Evolutionary conservation across 2,329 filamentous ascomycete species (phyloP), one percentile per base, ranked within the genome.

Genomic region (Epicoccum nigrum): DNA sequence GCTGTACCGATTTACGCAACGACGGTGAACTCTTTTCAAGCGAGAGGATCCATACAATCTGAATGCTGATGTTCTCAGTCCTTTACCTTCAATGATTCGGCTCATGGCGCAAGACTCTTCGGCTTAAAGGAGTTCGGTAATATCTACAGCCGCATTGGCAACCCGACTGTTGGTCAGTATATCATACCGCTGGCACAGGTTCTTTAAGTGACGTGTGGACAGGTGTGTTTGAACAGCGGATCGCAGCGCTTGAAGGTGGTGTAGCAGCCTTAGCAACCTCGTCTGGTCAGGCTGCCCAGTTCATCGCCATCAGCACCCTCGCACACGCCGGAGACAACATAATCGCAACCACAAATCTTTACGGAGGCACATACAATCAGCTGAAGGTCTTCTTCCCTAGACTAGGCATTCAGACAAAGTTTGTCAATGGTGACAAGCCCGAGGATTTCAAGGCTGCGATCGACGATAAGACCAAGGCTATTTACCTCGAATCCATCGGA

Each of bases 301-400:
- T 97, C 79, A 92, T 97, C 81, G 81, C 91, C 48, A 87, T 97
- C 66, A 81, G 85, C 19, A 86, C 92, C 6, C 86, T 97, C n/a
- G 91, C 91, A 4, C 86, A 90, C 55, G 83, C 86, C 0, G 93
- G 93, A 39, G 92, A 97, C 80, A 97, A 97, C 79, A 96, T 97
- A 63, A 84, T 97, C 43, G 88, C 90, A 11, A 96, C 93, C 6
- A 87, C 87, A 42, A 96, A 95, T 76, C 80, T 97, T 50, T 72
- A 97, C 76, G 92, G 92, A 60, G 92, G 92, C 72, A 97, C 93
- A 13, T 97, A 96, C 81, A 97, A 97, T 78, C 93, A 97, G 79
- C 86, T 97, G 78, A 97, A 97, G 78, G 92, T 97, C 37, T 83
- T 91, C 61, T 81, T 97, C 48, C 88, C 91, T 6, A 85, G 92